phyloP scores from a whole-genome alignment of 2,329 filamentous ascomycete genomes.

The Lasiodiplodia sp. region DNA sequence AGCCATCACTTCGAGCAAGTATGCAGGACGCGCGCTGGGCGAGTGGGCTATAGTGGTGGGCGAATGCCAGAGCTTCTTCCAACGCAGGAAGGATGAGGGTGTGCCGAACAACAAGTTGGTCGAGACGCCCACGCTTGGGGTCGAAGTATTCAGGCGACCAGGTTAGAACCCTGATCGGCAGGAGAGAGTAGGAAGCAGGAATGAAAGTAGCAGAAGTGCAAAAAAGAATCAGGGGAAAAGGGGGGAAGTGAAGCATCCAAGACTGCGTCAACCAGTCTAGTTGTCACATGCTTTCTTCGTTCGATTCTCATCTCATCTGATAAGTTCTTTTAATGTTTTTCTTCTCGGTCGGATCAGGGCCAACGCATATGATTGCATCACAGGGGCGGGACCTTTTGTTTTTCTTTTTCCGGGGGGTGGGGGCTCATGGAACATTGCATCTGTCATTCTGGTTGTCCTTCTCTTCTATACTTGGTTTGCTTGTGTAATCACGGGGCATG shows the following conservation, averaged over 20 bases:
- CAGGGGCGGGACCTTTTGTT: constrained; percentile 17
- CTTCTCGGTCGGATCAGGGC: constrained; percentile 12
- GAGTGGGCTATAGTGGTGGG: constrained; percentile 79
- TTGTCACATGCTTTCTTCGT: not conserved
- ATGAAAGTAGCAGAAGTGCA: not conserved
- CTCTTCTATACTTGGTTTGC: not conserved
- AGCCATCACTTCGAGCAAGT: constrained; percentile 56
- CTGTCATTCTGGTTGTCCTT: constrained; percentile 12
- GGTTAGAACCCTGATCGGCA: constrained; percentile 35
- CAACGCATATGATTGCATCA: constrained; percentile 25
- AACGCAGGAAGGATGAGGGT: constrained; percentile 76
- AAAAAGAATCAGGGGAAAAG: not conserved
- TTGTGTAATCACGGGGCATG: not conserved
- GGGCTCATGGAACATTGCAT: constrained; percentile 6
- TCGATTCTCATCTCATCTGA: constrained; percentile 8
- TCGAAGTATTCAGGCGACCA: constrained; percentile 66
- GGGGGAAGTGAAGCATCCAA: not conserved
- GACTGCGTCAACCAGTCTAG: not conserved
- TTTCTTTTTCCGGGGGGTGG: not conserved
- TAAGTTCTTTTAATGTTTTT: not conserved
- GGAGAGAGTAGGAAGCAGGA: not conserved
- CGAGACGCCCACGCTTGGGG: constrained; percentile 71
- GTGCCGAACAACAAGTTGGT: constrained; percentile 70
- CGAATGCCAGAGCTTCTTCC: constrained; percentile 83
- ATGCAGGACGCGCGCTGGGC: constrained; percentile 75